A percentile compares a stretch with the other conserved stretches of the same genome.
These are phyloP conservation scores for Trametes meyenii DNA, from an alignment of 768 basidiomycete species.

Conservation along the genomic window DNA sequence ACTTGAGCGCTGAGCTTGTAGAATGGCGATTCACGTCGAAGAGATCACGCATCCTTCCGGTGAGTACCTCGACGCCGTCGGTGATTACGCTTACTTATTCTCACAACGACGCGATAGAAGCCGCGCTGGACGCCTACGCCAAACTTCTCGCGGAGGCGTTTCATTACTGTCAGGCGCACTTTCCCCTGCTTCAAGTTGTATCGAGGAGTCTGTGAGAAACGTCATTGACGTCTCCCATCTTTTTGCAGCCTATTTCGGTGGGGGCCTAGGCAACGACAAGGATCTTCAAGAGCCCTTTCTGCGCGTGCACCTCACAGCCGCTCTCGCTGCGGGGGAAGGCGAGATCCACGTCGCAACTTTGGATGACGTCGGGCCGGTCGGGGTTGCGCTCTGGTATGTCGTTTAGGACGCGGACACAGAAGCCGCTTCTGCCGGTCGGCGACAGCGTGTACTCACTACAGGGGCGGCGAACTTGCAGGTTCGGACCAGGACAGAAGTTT, in stretches of 20 bases:
- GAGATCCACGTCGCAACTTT: constrained; percentile 20
- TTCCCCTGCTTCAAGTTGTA: neutral
- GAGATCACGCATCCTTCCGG: too few species aligned
- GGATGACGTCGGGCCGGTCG: neutral
- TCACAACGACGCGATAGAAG: neutral
- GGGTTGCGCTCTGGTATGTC: constrained; percentile 11
- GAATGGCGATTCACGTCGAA: too few species aligned
- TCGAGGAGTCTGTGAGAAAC: neutral
- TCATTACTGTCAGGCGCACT: neutral
- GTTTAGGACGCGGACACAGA: neutral
- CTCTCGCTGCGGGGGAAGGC: neutral
- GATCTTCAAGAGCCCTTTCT: neutral
- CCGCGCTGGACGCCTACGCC: neutral
- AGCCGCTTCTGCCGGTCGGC: too few species aligned
- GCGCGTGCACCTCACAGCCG: neutral
- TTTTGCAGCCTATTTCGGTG: neutral
- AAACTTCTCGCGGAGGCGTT: constrained; percentile 5
- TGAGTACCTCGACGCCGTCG: too few species aligned
- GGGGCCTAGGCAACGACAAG: neutral
- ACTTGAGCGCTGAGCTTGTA: too few species aligned
- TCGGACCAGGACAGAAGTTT: constrained; percentile 19
- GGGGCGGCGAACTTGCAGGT: constrained; percentile 1
- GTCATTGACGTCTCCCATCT: neutral
- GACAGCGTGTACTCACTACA: too few species aligned
- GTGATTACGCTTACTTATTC: too few species aligned